phyloP scores from a whole-genome alignment of 306 rosid genomes.

The Prunus salicina region DNA sequence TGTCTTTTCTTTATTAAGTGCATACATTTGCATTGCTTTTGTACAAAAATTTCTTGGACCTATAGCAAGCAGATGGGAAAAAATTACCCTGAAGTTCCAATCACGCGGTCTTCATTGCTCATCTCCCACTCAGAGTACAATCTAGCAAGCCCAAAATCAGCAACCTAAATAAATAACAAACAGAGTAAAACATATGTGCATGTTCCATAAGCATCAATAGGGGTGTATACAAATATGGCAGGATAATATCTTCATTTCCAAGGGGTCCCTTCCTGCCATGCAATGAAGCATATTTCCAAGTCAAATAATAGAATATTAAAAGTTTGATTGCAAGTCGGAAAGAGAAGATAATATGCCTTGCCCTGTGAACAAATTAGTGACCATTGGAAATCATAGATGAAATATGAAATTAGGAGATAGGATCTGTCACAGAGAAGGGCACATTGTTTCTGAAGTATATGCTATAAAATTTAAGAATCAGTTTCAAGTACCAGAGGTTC shows the following conservation, averaged over 20 bases:
- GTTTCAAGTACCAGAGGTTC: slow-evolving; percentile 68
- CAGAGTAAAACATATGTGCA: slow-evolving; percentile 1
- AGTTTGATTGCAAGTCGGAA: neutral
- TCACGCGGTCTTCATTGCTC: slow-evolving; percentile 51
- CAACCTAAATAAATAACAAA: slow-evolving; percentile 51
- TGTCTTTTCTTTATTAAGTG: neutral
- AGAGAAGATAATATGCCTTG: neutral
- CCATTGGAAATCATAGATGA: neutral
- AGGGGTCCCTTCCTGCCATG: too few species aligned
- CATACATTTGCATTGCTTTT: neutral
- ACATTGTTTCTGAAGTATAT: neutral
- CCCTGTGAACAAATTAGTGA: neutral
- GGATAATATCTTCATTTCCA: too few species aligned
- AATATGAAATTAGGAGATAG: neutral
- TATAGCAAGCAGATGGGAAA: neutral
- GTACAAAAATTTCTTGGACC: neutral
- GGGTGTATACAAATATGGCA: too few species aligned
- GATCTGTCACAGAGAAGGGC: neutral
- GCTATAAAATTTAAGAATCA: neutral
- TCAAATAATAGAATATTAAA: neutral
- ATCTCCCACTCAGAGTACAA: slow-evolving; percentile 80
- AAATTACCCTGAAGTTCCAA: slow-evolving; percentile 73
- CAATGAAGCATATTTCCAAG: too few species aligned
- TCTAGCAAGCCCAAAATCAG: slow-evolving; percentile 92
- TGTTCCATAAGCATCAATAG: neutral